Base-by-base conservation (phyloP, 208 protist genomes). In the Trypanosoma melophagium region DNA sequence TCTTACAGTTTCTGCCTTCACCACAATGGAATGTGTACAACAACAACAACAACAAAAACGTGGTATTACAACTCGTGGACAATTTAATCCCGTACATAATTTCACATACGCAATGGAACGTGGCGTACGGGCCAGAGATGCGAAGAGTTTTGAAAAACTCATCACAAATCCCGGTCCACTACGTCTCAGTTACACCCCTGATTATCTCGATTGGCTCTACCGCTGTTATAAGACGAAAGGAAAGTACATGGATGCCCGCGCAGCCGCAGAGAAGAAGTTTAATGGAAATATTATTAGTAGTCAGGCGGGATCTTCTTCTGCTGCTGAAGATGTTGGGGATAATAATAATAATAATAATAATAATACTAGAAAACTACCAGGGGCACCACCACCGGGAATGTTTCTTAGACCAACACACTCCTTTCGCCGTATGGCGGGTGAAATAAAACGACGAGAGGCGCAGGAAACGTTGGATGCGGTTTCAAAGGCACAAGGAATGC, bases 181-280 rank as follows among this genome's bases (percentile, higher is more conserved):
- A n/a, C 89, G 87, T 28, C 73, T 93, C 16, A 69, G 70, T 17
- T 95, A 92, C 72, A 90, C 86, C 9, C 69, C 86, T 4, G 89
- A 95, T 69, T 95, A 95, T 73, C 81, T 95, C 49, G 86, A 95
- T 66, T 95, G 89, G 89, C 78, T 90, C 28, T 92, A 90, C 72
- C 73, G 79, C 13, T 84, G 75, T 16, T 95, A 95, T 83, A 76
- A 63, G 61, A 52, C 80, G 7, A 91, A 90, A 74, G 44, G 82
- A 8, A 74, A 71, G 41, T 89, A 86, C 66, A 60, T 70, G 13
- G 75, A 84, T 38, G 77, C 77, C 49, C 79, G 80, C 22, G 47
- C 65, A 35, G 80, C 76, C 45, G 84, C 83, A 38, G 85, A 91
- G 61, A 76, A 80, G 52, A 79, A 81, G 19, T 93, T 93, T 54